Conservation (phyloP, 495 filamentous ascomycete species). For the Tuber indicum region DNA sequence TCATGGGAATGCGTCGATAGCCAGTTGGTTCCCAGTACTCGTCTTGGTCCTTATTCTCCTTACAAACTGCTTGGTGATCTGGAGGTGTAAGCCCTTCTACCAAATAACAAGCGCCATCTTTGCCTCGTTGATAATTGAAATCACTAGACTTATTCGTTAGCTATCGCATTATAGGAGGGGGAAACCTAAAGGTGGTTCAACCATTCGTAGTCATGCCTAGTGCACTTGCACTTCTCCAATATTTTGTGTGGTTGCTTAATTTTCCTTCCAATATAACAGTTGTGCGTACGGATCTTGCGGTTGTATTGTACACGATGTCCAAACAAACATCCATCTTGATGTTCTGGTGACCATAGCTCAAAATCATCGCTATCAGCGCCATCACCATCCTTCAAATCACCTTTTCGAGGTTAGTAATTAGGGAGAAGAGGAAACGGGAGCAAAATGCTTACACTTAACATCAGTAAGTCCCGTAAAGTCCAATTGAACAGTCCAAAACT, state of each 20-base stretch:
- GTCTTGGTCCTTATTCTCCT: conserved; percentile 54
- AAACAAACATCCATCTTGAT: conserved; percentile 76
- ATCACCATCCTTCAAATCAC: conserved; percentile 54
- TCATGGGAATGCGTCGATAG: conserved; percentile 83
- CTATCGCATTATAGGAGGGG: neutral
- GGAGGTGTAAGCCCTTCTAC: conserved; percentile 62
- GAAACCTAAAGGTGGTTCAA: conserved; percentile 45
- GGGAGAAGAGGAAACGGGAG: neutral
- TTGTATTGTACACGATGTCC: conserved; percentile 85
- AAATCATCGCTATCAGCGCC: conserved; percentile 63
- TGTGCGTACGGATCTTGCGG: conserved; percentile 65
- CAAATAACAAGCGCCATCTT: conserved; percentile 66
- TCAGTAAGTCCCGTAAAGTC: conserved; percentile 78
- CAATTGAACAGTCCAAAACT: conserved; percentile 65
- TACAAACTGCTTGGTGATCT: conserved; percentile 60
- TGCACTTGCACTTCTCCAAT: conserved; percentile 71
- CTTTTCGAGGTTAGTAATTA: conserved; percentile 19
- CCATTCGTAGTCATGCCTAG: conserved; percentile 87
- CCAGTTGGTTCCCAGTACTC: conserved; percentile 80
- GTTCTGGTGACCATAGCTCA: conserved; percentile 70
- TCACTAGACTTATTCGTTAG: conserved; percentile 53
- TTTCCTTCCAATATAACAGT: conserved; percentile 71
- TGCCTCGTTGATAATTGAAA: conserved; percentile 81
- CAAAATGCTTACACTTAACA: conserved; percentile 52
- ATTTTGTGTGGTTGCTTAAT: conserved; percentile 63